A percentile compares a stretch with the other conserved stretches of the same genome.
Evolutionary conservation across 345 rosid species (phyloP).

Genomic region (thale cress (Arabidopsis thaliana)): DNA sequence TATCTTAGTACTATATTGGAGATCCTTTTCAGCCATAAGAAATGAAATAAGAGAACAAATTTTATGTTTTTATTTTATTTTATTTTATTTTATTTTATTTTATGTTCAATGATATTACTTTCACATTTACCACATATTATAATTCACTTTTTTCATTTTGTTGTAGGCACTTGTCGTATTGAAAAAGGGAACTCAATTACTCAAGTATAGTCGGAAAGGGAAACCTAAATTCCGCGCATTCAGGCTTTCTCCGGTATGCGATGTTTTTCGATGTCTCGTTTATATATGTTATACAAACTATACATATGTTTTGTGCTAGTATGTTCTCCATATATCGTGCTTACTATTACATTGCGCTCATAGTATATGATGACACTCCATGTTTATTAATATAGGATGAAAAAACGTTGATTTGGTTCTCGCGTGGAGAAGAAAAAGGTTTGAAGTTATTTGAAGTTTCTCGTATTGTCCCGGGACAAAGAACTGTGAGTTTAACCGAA

Average conservation of each 20-base stretch:
- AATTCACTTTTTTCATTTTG: not conserved
- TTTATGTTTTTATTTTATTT: too few relatives aligned
- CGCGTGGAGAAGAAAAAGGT: constrained; percentile 74
- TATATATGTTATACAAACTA: not conserved
- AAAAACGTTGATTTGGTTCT: constrained; percentile 79
- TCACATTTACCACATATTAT: not conserved
- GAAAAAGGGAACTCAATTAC: constrained; percentile 83
- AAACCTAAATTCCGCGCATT: constrained; percentile 91
- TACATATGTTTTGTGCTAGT: not conserved
- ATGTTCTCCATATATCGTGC: not conserved
- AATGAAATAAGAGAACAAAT: too few relatives aligned
- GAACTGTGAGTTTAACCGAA: constrained; percentile 68
- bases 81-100: too few relatives aligned
- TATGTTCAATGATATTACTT: too few relatives aligned
- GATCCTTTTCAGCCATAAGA: too few relatives aligned
- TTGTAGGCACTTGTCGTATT: constrained; percentile 77
- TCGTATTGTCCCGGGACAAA: constrained; percentile 84
- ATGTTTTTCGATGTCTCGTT: not conserved
- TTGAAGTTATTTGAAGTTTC: constrained; percentile 66
- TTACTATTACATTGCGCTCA: not conserved
- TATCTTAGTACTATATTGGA: not conserved
- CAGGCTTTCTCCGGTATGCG: constrained; percentile 66
- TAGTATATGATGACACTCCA: not conserved
- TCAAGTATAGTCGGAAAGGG: constrained; percentile 94
- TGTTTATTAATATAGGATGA: constrained; percentile 65